Conservation (phyloP, 1,284 basidiomycete genomes). For the Ceratobasidium sp. region DNA sequence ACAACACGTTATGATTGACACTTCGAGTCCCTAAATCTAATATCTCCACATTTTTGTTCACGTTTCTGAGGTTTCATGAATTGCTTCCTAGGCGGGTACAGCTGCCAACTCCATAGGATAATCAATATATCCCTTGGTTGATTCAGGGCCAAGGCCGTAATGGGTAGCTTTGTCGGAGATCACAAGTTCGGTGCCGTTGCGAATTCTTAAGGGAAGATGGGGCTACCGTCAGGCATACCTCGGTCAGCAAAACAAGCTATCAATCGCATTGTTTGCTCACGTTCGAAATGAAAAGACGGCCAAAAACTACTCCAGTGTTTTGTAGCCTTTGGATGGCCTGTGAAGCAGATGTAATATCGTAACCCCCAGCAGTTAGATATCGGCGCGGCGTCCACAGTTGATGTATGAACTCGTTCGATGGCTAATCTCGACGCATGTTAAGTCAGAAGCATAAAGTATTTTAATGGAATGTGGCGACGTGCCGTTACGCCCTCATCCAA, state of each 20-base stretch:
- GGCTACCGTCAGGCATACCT: not conserved
- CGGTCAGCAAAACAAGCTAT: not conserved
- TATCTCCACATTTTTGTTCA: too few species aligned
- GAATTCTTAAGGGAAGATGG: not conserved
- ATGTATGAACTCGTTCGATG: slow-evolving; percentile 40
- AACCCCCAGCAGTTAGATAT: slow-evolving; percentile 60
- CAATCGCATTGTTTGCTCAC: not conserved
- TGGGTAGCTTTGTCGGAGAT: not conserved
- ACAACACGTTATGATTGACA: too few species aligned
- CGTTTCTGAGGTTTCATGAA: too few species aligned
- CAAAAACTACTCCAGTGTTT: not conserved
- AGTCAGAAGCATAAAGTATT: slow-evolving; percentile 44
- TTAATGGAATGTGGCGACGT: slow-evolving; percentile 47
- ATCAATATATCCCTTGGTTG: not conserved
- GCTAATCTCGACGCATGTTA: slow-evolving; percentile 46
- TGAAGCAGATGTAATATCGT: slow-evolving; percentile 43
- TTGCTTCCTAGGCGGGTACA: too few species aligned
- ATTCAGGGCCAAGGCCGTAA: too few species aligned
- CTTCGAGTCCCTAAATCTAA: too few species aligned
- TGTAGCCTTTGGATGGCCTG: slow-evolving; percentile 42
- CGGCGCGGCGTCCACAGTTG: slow-evolving; percentile 43
- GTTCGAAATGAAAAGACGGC: not conserved
- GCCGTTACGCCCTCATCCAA: slow-evolving; percentile 39
- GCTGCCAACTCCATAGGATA: not conserved
- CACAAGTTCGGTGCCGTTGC: not conserved